Evolutionary conservation across 106 monocot genomes (phyloP), one percentile per base, ranked within the genome.

Genomic region (Dendrobium nobile): DNA sequence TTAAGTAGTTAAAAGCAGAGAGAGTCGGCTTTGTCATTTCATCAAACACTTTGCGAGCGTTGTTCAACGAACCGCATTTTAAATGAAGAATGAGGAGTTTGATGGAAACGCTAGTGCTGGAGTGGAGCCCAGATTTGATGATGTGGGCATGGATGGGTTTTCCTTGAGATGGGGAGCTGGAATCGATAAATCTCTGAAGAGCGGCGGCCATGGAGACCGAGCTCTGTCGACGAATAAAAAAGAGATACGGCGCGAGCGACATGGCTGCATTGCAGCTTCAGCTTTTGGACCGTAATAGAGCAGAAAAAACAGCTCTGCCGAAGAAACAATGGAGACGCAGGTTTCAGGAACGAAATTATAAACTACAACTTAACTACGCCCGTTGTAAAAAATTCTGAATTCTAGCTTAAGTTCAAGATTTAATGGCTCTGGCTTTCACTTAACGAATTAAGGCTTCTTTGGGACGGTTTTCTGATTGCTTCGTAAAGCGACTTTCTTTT

Each of bases 41-140:
- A 56, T 95, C 92, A 70, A 99, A 90, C 91, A 93, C 58, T 42
- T 87, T 79, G 47, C 87, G 99, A 0, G 99, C 99, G 33, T 92
- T 83, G 75, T 15, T 7, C 40, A 93, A 43, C 15, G 79, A 88
- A 2, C 87, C 86, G 54, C 85, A 92, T 79, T 84, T 95, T 0
- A 95, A 54, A 73, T 95, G 82, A 8, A 95, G 86, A 7, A 93
- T 84, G 56, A 91, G 87, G 26, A 99, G 87, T 81, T 99, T 95
- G 84, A 91, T 90, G 55, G 84, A 86, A 11, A 97, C 84, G 79
- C 87, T 91, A 67, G 77, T 82, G 72, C 78, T 82, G 20, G 84
- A 80, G 11, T 3, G 77, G 22, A 83, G 48, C 0, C 91, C 86
- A 9, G 86, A 84, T 47, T 90, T 91, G 72, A 92, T 43, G 78